phyloP scores from a whole-genome alignment of 2,329 filamentous ascomycete genomes.

The Claviceps africana region DNA sequence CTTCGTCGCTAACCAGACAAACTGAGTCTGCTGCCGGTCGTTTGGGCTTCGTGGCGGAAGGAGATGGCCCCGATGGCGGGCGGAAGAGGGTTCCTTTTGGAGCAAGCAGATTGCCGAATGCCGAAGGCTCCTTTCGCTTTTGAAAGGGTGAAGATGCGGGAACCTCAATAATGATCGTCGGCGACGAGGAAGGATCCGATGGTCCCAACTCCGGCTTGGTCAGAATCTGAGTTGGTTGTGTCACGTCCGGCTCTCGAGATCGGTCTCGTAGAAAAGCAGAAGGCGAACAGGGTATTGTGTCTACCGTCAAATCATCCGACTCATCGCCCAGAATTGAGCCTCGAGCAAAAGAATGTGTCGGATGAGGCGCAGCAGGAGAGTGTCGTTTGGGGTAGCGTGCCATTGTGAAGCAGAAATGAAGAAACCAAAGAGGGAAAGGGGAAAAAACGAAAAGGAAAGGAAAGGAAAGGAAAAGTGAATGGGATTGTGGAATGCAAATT shows the following conservation, averaged over 20 bases:
- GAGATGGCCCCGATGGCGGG: constrained; percentile 23
- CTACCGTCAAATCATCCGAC: constrained; percentile 30
- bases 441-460: neutral
- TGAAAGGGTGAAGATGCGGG: constrained; percentile 72
- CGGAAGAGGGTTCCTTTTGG: constrained; percentile 62
- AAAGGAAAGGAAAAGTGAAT: neutral
- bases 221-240: constrained; percentile 35
- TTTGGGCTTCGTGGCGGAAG: constrained; percentile 17
- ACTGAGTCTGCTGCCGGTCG: constrained; percentile 27
- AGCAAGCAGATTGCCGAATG: constrained; percentile 48
- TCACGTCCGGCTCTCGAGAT: constrained; percentile 12
- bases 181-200: constrained; percentile 26
- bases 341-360: constrained; percentile 13
- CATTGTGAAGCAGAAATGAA: constrained; percentile 13
- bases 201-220: constrained; percentile 22
- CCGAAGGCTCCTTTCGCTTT: constrained; percentile 17
- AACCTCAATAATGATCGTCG: constrained; percentile 52
- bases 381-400: constrained; percentile 16
- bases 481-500: neutral
- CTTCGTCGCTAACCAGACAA: constrained; percentile 37
- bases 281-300: constrained; percentile 32
- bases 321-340: constrained; percentile 17
- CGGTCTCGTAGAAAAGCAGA: constrained; percentile 20
- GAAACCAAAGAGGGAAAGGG: no score
- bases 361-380: constrained; percentile 14